Base-by-base conservation (phyloP, 345 rosid species). In the Chamaenerion angustifolium region DNA sequence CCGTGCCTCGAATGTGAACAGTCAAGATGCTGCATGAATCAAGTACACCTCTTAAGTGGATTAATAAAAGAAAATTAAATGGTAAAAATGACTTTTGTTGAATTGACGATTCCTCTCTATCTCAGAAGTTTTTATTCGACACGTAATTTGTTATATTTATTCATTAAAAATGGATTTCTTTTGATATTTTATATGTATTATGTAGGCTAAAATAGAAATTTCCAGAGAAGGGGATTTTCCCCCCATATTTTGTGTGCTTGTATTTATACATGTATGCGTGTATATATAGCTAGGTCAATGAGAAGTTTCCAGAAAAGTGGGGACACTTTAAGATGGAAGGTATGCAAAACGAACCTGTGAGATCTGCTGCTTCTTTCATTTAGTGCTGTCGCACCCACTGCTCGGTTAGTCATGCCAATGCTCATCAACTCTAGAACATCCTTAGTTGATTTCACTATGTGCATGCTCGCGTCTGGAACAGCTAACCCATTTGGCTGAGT, bases 301-400 rank as follows among this genome's bases (percentile, higher is more conserved):
- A 16, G 25, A 27, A 48, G 43, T 43, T 43, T 54, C 49, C 56
- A 53, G 19, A 31, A 44, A 59, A 25, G 16, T 19, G 25, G 51
- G 47, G 31, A 55, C 56, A 50, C 31, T 15, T 40, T 15, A 23
- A 17, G 41, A 42, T 45, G 37, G 12, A 56, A 62, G 18, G 6
- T 44, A 42, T 58, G 46, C 51, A 56, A 68, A 23, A 45, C 64
- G 7, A 54, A 90, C 98, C 96, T 84, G 70, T 92, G 98, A 43
- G 98, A 92, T 87, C 98, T 77, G 61, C 98, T 92, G 56, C 98
- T 92, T 69, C 98, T 78, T 68, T 92, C 96, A 64, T 92, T 87
- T 48, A 87, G 72, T 31, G 94, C 90, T 2, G 98, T 87, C 53
- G 96, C 85, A 31, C 98, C 93, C 11, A 87, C 78, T 19, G 95